Evolutionary conservation across 331 rosid species (phyloP), one percentile per base, ranked within the genome.

Genomic region (Acacia concinna): DNA sequence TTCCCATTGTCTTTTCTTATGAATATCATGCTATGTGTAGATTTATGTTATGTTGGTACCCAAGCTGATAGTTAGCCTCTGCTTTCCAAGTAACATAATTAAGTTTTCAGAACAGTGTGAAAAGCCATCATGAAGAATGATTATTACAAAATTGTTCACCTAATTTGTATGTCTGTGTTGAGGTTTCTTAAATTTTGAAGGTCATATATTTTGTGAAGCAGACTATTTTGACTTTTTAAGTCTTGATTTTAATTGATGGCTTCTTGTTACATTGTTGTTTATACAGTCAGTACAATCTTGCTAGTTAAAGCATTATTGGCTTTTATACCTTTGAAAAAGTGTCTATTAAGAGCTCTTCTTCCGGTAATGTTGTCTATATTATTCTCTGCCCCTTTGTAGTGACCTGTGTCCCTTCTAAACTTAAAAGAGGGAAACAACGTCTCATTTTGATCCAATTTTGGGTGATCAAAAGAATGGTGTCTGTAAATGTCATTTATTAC

Each of bases 41-140:
- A 63, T 32, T 65, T 79, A 20, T 27, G 37, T 27, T 37, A 12
- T 80, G 34, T 80, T 81, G 41, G 64, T 76, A 34, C 21, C 44
- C 52, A 51, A 64, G 71, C 69, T 25, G 32, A 71, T 63, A 8
- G 43, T 12, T 35, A 28, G 75, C 54, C 49, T 64, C 32, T 20
- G 4, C 60, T 57, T 69, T 9, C 8, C 67, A 63, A 40, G 28
- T 51, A 40, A 25, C 5, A 57, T 15, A 20, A 9, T 49, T 64
- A 49, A 20, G 25, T 73, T 57, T 68, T 78, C 46, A 47, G 65
- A 49, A 15, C 65, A 71, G 59, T 69, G 47, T 69, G 23, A 70
- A 52, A 75, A 57, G 1, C 37, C 25, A 23, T 25, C 70, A 35
- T 32, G 71, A 35, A 34, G n/a, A 54, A 63, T 70, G 30, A 59